A percentile compares a stretch with the other conserved stretches of the same genome.
Evolutionary conservation across 345 rosid genomes (phyloP).

Genomic region (Microcos paniculata): DNA sequence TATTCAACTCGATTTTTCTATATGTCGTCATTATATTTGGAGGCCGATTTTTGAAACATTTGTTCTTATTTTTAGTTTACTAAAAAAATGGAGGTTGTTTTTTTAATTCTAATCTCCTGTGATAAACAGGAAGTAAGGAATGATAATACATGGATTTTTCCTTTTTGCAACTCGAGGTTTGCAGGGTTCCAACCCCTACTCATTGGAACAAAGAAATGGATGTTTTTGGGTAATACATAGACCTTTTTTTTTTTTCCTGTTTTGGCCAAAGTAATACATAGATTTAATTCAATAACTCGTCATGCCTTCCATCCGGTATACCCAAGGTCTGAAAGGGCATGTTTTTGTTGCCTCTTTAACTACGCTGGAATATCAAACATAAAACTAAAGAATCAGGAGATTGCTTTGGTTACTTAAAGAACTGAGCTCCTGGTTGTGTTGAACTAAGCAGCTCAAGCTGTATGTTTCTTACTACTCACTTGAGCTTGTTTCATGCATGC

Average conservation of each 20-base stretch:
- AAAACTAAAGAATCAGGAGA: background rate
- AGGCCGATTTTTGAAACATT: background rate
- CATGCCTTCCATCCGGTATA: background rate
- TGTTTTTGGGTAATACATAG: too few species aligned
- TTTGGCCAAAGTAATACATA: too few species aligned
- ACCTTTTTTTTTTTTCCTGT: too few species aligned
- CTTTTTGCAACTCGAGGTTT: too few species aligned
- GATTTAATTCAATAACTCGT: background rate
- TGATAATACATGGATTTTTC: background rate
- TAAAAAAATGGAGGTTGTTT: background rate
- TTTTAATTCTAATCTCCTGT: background rate
- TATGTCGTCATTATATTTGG: background rate
- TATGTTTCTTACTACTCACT: background rate
- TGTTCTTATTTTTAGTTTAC: background rate
- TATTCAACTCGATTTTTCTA: background rate
- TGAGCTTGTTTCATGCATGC: too few species aligned
- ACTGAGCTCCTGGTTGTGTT: background rate
- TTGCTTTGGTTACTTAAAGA: background rate
- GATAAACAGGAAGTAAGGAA: background rate
- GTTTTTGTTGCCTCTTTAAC: background rate
- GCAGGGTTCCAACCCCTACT: too few species aligned
- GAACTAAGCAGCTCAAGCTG: background rate
- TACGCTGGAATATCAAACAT: background rate
- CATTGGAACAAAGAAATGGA: too few species aligned
- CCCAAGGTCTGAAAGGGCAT: background rate